Conservation (phyloP, 192 early-diverging fungal species). For the Spizellomyces punctatus region DNA sequence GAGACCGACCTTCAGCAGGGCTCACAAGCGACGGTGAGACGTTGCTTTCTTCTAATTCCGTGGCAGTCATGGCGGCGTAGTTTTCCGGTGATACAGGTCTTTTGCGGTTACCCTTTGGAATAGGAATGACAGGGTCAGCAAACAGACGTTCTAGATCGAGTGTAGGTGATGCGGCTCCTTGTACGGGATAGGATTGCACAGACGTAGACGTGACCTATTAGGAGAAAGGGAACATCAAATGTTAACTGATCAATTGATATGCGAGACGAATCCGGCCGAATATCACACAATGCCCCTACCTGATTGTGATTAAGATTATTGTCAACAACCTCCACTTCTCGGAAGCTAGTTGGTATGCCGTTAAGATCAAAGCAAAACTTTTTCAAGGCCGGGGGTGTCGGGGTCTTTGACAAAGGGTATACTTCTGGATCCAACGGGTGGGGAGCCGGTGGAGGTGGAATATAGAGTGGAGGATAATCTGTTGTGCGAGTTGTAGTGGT, state of each 20-base stretch:
- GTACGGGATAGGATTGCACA: not conserved
- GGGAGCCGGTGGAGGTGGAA: constrained; percentile 58
- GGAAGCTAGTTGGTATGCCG: constrained; percentile 72
- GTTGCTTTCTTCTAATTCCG: constrained; percentile 7
- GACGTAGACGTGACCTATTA: not conserved
- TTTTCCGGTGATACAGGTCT: constrained; percentile 24
- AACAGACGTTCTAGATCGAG: too few species aligned
- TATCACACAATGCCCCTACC: not conserved
- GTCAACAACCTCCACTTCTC: constrained; percentile 48
- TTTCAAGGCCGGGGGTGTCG: constrained; percentile 78
- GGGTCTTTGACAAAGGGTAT: constrained; percentile 74
- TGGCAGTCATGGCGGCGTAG: not conserved
- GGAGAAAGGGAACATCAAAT: not conserved
- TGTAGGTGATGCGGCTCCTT: too few species aligned
- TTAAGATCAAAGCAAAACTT: constrained; percentile 79
- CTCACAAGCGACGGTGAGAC: not conserved
- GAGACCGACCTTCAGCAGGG: not conserved
- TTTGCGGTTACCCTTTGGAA: constrained; percentile 3
- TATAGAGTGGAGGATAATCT: constrained; percentile 69
- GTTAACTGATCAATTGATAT: too few species aligned
- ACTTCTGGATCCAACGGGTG: constrained; percentile 60
- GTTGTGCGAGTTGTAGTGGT: constrained; percentile 76
- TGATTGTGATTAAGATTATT: not conserved
- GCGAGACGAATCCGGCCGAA: not conserved
- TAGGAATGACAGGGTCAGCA: not conserved